Base-by-base conservation (phyloP, 306 rosid species). In the Luffa aegyptiaca region DNA sequence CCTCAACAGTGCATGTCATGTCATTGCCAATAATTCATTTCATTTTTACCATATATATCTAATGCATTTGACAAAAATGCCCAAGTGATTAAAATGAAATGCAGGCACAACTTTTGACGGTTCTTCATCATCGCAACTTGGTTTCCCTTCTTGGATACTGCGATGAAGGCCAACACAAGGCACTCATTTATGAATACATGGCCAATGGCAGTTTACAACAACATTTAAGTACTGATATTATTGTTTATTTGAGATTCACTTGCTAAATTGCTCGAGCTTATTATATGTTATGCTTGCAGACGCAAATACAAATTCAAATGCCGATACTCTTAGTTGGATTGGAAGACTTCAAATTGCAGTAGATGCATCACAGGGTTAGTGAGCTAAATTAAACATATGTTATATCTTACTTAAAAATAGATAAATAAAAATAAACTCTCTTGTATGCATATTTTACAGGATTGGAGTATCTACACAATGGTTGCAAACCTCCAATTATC, bases 391-490 rank as follows among this genome's bases (percentile, higher is more conserved):
- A 26, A 26, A 26, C 31, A 26, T 26, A 0, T 26, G 31, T 26
- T 26, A 26, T 26, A 26, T 26, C 31, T 26, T 26, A 26, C 31
- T n/a, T n/a, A n/a, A 26, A 26, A 0, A 26, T 26, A 26, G 1
- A 0, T 0, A 26, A 26, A 26, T 0, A 26, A 26, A 26, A 26
- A 26, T 0, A 26, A 0, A 26, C 1, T 26, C 31, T 26, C 31
- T 0, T 26, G 31, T 26, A 10, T 61, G 64, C 14, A 62, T 64
- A 39, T 35, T 64, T 35, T 64, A 5, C 69, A 82, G 87, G 87
- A 18, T 17, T 87, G n/a, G 83, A 87, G 3, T 82, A 86, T 80
- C 39, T 86, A 7, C 89, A 86, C 81, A 84, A 84, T 82, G 86
- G 87, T 3, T 82, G 84, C 64, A 80, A 75, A 35, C 84, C 84